These are phyloP conservation scores for Cytospora paraplurivora DNA, from an alignment of 2,329 filamentous ascomycete genomes.

Conservation along the genomic window DNA sequence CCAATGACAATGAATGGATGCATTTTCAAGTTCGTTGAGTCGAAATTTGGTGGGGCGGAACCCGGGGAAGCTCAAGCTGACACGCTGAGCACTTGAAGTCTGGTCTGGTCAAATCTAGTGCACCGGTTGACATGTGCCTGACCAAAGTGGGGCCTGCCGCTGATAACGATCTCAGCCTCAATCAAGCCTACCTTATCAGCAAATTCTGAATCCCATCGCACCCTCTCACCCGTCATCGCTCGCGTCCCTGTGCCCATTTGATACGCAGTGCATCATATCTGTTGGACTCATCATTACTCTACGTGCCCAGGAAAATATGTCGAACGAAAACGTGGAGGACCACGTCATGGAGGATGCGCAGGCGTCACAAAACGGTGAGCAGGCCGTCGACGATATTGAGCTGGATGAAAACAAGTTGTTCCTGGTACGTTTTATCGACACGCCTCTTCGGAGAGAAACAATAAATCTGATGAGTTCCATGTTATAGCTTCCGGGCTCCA, in stretches of 20 bases:
- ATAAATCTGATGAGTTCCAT: conserved; percentile 17
- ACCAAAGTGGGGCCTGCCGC: neutral
- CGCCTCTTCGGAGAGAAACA: conserved; percentile 16
- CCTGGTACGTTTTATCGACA: conserved; percentile 19
- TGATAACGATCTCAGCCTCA: neutral
- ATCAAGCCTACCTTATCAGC: neutral
- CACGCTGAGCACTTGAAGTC: neutral
- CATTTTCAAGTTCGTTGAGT: conserved; percentile 3
- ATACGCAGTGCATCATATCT: neutral
- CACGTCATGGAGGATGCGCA: conserved; percentile 49
- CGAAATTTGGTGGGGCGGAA: neutral
- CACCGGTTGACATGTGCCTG: neutral
- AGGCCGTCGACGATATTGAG: conserved; percentile 36
- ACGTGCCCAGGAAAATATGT: conserved; percentile 15
- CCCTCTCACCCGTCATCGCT: neutral
- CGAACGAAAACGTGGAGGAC: conserved; percentile 33
- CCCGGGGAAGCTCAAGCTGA: neutral
- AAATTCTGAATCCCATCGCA: conserved; percentile 2
- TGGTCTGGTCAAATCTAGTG: neutral
- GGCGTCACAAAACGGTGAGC: conserved; percentile 42
- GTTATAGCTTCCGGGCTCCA: conserved; percentile 76
- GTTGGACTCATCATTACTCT: neutral
- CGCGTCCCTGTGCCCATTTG: neutral
- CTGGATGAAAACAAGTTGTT: conserved; percentile 37
- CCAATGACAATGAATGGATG: neutral